Conservation (phyloP, 2,329 filamentous ascomycete genomes). For the Epichloe amarillans region DNA sequence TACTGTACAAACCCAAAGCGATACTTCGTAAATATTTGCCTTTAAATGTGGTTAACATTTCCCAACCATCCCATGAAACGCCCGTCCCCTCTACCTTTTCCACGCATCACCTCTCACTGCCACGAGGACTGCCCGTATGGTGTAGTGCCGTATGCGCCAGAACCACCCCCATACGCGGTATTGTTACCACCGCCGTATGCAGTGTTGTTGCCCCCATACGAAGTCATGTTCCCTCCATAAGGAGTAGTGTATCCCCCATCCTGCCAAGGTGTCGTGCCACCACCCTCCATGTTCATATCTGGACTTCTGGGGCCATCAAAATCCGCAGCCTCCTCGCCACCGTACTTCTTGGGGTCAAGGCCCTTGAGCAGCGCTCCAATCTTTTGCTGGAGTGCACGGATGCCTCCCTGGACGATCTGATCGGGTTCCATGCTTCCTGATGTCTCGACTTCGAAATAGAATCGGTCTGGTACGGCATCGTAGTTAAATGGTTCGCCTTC, state of each 20-base stretch:
- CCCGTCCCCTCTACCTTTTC: background rate
- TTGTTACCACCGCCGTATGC: constrained; percentile 54
- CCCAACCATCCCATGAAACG: constrained; percentile 4
- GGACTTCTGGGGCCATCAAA: constrained; percentile 55
- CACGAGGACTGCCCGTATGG: constrained; percentile 37
- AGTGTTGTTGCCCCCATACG: constrained; percentile 52
- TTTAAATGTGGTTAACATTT: background rate
- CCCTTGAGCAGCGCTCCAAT: constrained; percentile 63
- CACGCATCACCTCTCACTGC: constrained; percentile 20
- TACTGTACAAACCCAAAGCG: constrained; percentile 4
- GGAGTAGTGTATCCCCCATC: constrained; percentile 58
- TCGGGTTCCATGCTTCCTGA: constrained; percentile 83
- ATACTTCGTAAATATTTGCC: background rate
- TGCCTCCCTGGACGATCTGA: constrained; percentile 75
- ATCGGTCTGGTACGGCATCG: constrained; percentile 68
- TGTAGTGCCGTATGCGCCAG: constrained; percentile 30
- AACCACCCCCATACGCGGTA: constrained; percentile 50
- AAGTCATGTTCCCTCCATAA: constrained; percentile 45
- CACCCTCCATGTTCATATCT: constrained; percentile 46
- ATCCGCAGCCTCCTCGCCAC: constrained; percentile 45
- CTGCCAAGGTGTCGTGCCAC: constrained; percentile 41
- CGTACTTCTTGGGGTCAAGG: constrained; percentile 32
- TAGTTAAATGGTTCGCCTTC: constrained; percentile 86
- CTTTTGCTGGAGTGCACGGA: constrained; percentile 81
- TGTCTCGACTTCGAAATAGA: constrained; percentile 90